Evolutionary conservation across 176 grass and related monocot genomes (phyloP).

Genomic region (Oryza meridionalis): DNA sequence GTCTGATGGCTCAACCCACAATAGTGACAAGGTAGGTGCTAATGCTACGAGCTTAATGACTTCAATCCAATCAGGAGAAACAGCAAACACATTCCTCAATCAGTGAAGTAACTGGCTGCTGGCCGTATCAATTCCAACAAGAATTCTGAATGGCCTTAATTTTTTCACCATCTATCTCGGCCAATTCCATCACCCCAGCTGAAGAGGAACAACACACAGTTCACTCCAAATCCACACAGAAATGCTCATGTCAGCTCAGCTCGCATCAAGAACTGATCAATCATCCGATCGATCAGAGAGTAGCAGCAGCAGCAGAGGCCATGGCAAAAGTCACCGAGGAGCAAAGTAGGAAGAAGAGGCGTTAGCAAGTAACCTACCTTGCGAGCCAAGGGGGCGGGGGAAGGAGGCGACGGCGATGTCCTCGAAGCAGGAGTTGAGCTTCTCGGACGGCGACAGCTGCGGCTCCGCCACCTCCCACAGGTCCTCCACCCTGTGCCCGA

Average conservation of each 20-base stretch:
- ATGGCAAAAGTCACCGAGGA: neutral
- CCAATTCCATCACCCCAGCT: neutral
- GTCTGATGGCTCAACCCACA: neutral
- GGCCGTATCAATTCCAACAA: neutral
- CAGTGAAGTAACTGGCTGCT: neutral
- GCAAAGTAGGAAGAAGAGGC: neutral
- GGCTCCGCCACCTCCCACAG: constrained; percentile 92
- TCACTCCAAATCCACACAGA: neutral
- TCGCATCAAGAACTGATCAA: neutral
- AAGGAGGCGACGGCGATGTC: constrained; percentile 81
- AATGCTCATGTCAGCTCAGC: neutral
- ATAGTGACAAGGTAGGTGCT: neutral
- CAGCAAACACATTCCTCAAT: neutral
- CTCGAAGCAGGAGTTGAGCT: constrained; percentile 97
- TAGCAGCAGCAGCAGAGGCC: too few species aligned
- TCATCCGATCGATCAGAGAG: neutral
- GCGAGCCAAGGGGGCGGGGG: constrained; percentile 53
- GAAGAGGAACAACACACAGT: neutral
- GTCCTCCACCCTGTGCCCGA: constrained; percentile 87
- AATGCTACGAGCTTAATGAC: too few species aligned
- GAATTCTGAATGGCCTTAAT: neutral
- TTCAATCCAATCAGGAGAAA: neutral
- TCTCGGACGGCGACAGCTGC: constrained; percentile 90
- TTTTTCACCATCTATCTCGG: too few species aligned
- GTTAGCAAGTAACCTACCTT: constrained; percentile 36